phyloP scores from a whole-genome alignment of 2,329 filamentous ascomycete species.

The Alternaria gansuensis region DNA sequence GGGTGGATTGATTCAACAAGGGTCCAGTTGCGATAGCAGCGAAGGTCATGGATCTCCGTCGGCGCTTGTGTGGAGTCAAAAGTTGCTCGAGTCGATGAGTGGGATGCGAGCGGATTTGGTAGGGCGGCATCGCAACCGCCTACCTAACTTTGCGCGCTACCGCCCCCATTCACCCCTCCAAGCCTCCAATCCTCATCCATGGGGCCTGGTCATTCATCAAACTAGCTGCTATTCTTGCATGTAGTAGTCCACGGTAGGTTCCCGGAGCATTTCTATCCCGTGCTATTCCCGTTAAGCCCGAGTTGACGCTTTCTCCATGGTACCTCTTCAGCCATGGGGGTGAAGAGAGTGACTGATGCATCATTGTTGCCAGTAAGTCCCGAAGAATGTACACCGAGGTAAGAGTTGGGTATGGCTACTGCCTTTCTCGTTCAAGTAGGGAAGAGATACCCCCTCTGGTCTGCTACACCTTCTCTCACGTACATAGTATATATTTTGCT shows the following conservation, averaged over 20 bases:
- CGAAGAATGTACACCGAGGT: too few relatives aligned
- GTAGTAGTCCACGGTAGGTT: background rate
- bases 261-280: background rate
- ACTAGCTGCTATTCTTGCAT: background rate
- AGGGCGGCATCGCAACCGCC: constrained; percentile 23
- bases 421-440: too few relatives aligned
- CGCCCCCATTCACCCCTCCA: constrained; percentile 9
- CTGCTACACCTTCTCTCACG: too few relatives aligned
- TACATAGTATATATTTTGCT: too few relatives aligned
- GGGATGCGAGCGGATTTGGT: constrained; percentile 20
- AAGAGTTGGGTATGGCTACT: too few relatives aligned
- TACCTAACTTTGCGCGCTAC: constrained; percentile 22
- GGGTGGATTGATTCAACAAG: constrained; percentile 11
- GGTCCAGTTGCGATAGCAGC: constrained; percentile 20
- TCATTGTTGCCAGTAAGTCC: too few relatives aligned
- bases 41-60: constrained; percentile 14
- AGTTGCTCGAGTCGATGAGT: constrained; percentile 17
- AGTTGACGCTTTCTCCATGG: too few relatives aligned
- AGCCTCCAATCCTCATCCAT: background rate
- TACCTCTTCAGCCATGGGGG: too few relatives aligned
- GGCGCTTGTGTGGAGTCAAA: constrained; percentile 21
- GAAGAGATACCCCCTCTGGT: too few relatives aligned
- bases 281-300: background rate
- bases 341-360: background rate
- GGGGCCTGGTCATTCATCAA: background rate